phyloP scores from a whole-genome alignment of 2,329 filamentous ascomycete genomes.

The Nemania sp. region DNA sequence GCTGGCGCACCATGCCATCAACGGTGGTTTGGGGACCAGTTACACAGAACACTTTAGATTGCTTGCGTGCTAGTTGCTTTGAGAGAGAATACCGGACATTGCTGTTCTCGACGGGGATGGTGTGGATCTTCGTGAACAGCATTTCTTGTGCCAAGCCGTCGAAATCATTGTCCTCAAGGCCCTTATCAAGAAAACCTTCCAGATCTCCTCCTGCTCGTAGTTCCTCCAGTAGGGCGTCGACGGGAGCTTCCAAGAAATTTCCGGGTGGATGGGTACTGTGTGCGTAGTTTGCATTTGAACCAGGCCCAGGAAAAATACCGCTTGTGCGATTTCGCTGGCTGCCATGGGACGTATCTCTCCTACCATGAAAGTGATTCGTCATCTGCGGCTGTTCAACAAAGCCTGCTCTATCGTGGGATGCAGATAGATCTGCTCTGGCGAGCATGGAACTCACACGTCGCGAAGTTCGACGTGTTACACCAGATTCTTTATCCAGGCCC shows the following conservation, averaged over 20 bases:
- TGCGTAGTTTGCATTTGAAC: constrained; percentile 43
- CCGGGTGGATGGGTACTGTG: constrained; percentile 50
- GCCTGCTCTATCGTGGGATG: constrained; percentile 78
- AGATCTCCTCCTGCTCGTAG: constrained; percentile 63
- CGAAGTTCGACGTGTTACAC: constrained; percentile 61
- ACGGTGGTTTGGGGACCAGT: constrained; percentile 59
- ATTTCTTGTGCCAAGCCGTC: constrained; percentile 74
- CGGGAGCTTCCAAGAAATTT: constrained; percentile 68
- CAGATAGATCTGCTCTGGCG: constrained; percentile 82
- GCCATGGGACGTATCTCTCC: constrained; percentile 75
- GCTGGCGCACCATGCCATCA: constrained; percentile 56
- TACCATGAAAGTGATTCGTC: constrained; percentile 49
- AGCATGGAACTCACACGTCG: constrained; percentile 90
- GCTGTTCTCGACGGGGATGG: constrained; percentile 62
- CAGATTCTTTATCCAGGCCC: constrained; percentile 66
- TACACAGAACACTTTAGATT: constrained; percentile 70
- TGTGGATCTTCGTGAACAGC: constrained; percentile 71
- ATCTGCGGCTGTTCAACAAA: constrained; percentile 68
- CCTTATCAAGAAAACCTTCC: constrained; percentile 73
- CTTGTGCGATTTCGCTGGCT: constrained; percentile 67
- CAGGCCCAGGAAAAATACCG: constrained; percentile 46
- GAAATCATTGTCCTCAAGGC: constrained; percentile 70
- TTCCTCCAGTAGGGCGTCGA: constrained; percentile 72
- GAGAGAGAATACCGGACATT: constrained; percentile 64
- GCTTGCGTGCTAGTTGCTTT: constrained; percentile 53